A percentile compares a stretch with the other conserved stretches of the same genome.
Conservation (phyloP, 2,329 filamentous ascomycete species). For the Aspergillus sp. region DNA sequence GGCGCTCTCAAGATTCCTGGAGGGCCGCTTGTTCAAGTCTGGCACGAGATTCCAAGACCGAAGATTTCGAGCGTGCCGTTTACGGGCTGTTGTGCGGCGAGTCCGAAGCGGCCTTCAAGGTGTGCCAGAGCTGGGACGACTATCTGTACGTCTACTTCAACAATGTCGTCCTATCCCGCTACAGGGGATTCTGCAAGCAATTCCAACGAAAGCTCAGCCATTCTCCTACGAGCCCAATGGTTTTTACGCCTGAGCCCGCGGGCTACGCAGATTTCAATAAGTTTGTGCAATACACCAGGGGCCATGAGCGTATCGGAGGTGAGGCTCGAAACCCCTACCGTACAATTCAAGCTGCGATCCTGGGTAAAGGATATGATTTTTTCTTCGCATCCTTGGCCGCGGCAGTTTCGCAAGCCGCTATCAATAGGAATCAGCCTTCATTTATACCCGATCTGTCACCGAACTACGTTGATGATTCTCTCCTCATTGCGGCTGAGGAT, state of each 20-base stretch:
- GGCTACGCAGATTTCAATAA: constrained; percentile 38
- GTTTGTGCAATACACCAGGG: constrained; percentile 37
- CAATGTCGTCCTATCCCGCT: constrained; percentile 75
- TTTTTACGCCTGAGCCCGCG: constrained; percentile 58
- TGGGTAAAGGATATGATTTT: constrained; percentile 42
- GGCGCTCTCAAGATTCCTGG: constrained; percentile 39
- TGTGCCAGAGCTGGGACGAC: constrained; percentile 82
- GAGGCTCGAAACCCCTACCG: constrained; percentile 47
- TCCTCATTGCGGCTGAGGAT: constrained; percentile 41
- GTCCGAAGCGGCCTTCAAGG: constrained; percentile 70
- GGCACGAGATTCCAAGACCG: constrained; percentile 64
- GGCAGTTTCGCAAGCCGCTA: constrained; percentile 38
- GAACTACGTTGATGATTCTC: constrained; percentile 54
- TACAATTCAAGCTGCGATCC: constrained; percentile 44
- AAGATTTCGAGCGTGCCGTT: constrained; percentile 82
- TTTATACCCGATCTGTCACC: constrained; percentile 45
- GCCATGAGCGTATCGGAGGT: constrained; percentile 35
- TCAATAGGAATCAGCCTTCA: constrained; percentile 26
- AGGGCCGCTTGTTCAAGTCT: constrained; percentile 40
- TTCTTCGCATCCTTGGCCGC: constrained; percentile 44
- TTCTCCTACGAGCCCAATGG: constrained; percentile 54
- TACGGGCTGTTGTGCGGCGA: constrained; percentile 91
- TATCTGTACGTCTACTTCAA: constrained; percentile 86
- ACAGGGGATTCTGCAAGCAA: constrained; percentile 64
- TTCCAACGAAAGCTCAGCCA: constrained; percentile 50